Evolutionary conservation across 108 stramenopile genomes (phyloP).

Genomic region (Stephanodiscus triporus): DNA sequence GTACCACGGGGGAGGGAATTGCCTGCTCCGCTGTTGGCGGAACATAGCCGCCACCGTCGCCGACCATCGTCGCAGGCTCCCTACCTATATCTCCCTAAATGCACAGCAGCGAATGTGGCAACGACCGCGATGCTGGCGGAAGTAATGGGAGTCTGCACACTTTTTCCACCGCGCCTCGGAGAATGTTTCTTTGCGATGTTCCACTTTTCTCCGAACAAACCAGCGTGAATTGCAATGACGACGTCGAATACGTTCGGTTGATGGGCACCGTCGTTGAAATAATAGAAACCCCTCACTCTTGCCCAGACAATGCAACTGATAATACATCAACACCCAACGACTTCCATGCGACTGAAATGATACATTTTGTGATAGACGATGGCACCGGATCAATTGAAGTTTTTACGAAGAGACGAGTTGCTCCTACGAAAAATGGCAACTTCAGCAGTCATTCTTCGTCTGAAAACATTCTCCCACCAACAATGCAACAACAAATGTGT

Average conservation of each 20-base stretch:
- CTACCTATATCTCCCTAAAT: no score
- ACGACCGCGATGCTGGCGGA: neutral
- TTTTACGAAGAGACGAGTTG: constrained; percentile 18
- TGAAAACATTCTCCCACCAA: neutral
- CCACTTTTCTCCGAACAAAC: constrained; percentile 11
- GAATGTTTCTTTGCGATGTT: constrained; percentile 45
- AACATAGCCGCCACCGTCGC: no score
- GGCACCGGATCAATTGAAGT: constrained; percentile 44
- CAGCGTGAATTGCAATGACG: neutral
- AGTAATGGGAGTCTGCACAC: neutral
- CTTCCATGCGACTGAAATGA: neutral
- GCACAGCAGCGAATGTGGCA: neutral
- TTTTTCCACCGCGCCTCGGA: constrained; percentile 16
- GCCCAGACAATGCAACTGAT: neutral
- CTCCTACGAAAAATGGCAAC: neutral
- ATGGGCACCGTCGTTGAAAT: constrained; percentile 47
- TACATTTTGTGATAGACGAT: constrained; percentile 38
- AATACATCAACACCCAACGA: neutral
- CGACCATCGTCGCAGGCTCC: no score
- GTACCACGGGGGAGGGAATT: no score
- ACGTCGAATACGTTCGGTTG: constrained; percentile 13
- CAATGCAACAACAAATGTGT: neutral
- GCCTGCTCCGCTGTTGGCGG: no score
- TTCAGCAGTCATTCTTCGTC: neutral
- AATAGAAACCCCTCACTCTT: neutral